Evolutionary conservation across 2,329 filamentous ascomycete species (phyloP).

Genomic region (Rhinocladiella similis): DNA sequence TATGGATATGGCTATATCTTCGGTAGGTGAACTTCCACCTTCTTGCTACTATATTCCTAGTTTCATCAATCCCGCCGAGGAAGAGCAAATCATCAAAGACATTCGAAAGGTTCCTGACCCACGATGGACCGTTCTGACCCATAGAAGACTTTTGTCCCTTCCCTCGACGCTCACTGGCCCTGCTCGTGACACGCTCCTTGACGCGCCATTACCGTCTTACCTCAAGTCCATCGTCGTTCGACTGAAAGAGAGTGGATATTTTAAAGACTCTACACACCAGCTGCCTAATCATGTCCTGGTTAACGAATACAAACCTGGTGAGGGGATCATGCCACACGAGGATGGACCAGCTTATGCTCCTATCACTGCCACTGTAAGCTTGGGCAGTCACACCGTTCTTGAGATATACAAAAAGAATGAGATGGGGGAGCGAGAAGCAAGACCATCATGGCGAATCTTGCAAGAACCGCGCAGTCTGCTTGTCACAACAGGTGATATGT

Average conservation of each 20-base stretch:
- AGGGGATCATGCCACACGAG: conserved; percentile 98
- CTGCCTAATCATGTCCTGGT: conserved; percentile 87
- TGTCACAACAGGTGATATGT: conserved; percentile 55
- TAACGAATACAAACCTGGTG: conserved; percentile 83
- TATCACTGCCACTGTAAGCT: conserved; percentile 85
- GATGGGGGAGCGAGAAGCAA: conserved; percentile 23
- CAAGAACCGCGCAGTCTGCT: conserved; percentile 79
- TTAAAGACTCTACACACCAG: conserved; percentile 67
- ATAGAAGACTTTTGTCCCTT: conserved; percentile 86
- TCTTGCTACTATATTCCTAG: conserved; percentile 81
- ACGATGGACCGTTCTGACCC: conserved; percentile 84
- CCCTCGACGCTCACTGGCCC: conserved; percentile 76
- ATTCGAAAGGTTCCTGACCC: conserved; percentile 65
- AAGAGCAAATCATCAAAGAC: conserved; percentile 69
- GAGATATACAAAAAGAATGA: conserved; percentile 66
- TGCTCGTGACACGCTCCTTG: conserved; percentile 65
- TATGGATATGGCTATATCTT: conserved; percentile 42
- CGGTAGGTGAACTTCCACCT: conserved; percentile 58
- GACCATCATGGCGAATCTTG: conserved; percentile 60
- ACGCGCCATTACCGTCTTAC: conserved; percentile 70
- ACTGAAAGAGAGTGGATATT: conserved; percentile 50
- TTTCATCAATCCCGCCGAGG: conserved; percentile 78
- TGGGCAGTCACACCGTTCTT: conserved; percentile 75
- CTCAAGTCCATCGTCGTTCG: conserved; percentile 67
- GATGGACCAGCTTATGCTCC: conserved; percentile 85